Evolutionary conservation across 345 rosid genomes (phyloP).

Genomic region (Heritiera littoralis): DNA sequence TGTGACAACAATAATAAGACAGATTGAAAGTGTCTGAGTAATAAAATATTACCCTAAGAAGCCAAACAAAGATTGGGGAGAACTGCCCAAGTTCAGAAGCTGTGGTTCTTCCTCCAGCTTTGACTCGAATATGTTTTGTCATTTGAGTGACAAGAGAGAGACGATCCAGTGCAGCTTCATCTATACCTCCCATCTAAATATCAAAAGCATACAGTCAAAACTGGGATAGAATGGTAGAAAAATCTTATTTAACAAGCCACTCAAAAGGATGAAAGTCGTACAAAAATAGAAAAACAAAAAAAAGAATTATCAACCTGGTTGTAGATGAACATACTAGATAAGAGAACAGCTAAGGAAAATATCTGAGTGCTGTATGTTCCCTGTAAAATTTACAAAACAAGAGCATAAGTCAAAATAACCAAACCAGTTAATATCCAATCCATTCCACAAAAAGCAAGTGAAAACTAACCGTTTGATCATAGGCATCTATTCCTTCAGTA

Average conservation of each 20-base stretch:
- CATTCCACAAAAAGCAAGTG: neutral
- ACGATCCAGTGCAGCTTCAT: conserved; percentile 93
- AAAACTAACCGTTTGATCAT: conserved; percentile 86
- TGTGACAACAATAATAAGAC: neutral
- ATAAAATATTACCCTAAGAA: conserved; percentile 66
- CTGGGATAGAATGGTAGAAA: neutral
- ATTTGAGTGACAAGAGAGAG: conserved; percentile 97
- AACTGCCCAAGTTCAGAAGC: conserved; percentile 92
- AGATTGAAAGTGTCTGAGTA: neutral
- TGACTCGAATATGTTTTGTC: conserved; percentile 95
- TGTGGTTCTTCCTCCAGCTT: conserved; percentile 74
- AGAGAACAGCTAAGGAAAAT: conserved; percentile 90
- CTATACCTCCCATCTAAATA: conserved; percentile 91
- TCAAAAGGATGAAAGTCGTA: neutral
- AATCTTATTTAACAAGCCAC: neutral
- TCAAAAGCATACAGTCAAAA: conserved; percentile 11
- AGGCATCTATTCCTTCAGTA: conserved; percentile 97
- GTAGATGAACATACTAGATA: conserved; percentile 97
- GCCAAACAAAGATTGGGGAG: conserved; percentile 99
- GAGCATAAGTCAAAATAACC: conserved; percentile 1
- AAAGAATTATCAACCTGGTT: conserved; percentile 65
- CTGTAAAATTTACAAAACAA: conserved; percentile 36
- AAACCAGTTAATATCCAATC: neutral
- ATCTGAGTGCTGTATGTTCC: conserved; percentile 99
- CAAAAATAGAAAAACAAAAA: neutral